A percentile compares a stretch with the other conserved stretches of the same genome.
phyloP scores from a whole-genome alignment of 2,329 filamentous ascomycete genomes.

The Coniochaeta ligniaria region DNA sequence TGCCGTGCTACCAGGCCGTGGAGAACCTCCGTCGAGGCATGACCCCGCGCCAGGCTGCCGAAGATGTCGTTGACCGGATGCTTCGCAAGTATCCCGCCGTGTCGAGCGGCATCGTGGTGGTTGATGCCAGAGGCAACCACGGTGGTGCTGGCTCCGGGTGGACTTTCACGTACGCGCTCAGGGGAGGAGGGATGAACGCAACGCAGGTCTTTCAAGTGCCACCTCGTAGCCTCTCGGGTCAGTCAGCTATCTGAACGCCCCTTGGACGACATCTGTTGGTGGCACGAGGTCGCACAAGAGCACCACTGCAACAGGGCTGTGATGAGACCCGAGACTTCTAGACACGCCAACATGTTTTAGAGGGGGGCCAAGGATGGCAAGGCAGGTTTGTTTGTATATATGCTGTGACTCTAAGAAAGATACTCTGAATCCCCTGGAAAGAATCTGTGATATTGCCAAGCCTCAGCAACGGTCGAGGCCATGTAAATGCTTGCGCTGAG shows the following conservation, averaged over 20 bases:
- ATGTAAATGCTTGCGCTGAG: too few species aligned
- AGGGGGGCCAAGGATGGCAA: too few species aligned
- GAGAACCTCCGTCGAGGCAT: conserved; percentile 44
- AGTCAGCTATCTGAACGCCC: conserved; percentile 9
- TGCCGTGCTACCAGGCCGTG: conserved; percentile 51
- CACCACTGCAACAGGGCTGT: not conserved
- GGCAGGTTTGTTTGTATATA: too few species aligned
- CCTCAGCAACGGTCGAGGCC: too few species aligned
- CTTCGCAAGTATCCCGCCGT: conserved; percentile 36
- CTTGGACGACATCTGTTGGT: conserved; percentile 5
- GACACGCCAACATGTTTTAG: not conserved
- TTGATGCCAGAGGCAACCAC: conserved; percentile 39
- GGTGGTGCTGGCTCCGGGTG: conserved; percentile 45
- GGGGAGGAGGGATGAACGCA: conserved; percentile 37
- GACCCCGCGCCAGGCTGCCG: conserved; percentile 37
- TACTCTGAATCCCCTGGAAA: too few species aligned
- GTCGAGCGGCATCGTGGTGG: conserved; percentile 42
- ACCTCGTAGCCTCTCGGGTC: conserved; percentile 14
- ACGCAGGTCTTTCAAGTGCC: conserved; percentile 36
- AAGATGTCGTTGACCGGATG: conserved; percentile 44
- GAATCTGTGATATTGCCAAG: too few species aligned
- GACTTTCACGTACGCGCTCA: conserved; percentile 46
- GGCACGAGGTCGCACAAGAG: not conserved
- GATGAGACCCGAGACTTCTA: not conserved
- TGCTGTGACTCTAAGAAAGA: too few species aligned